A percentile compares a stretch with the other conserved stretches of the same genome.
These are phyloP conservation scores for Neurospora sp. DNA, from an alignment of 495 filamentous ascomycete genomes.

Conservation along the genomic window DNA sequence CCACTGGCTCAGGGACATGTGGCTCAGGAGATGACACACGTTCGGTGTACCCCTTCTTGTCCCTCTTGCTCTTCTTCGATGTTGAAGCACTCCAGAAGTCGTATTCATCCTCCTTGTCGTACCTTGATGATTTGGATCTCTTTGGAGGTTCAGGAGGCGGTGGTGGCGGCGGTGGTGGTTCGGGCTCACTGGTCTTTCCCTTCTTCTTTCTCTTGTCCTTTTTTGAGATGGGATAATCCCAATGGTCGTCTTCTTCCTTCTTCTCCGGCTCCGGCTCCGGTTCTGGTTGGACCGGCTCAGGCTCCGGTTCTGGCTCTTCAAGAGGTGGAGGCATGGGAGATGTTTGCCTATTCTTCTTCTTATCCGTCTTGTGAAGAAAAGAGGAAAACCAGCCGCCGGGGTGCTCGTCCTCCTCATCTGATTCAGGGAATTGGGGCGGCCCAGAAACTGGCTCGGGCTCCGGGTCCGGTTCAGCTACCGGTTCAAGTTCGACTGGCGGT, in stretches of 20 bases:
- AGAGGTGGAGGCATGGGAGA: neutral
- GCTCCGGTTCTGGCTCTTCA: conserved; percentile 6
- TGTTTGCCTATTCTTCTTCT: conserved; percentile 20
- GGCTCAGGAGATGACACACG: conserved; percentile 5
- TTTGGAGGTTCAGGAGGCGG: conserved; percentile 2
- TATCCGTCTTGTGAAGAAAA: conserved; percentile 15
- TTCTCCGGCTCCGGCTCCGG: conserved; percentile 24
- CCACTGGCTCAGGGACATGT: neutral
- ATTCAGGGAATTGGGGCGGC: neutral
- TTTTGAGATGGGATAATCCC: conserved; percentile 10
- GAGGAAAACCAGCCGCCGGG: conserved; percentile 8
- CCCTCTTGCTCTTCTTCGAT: conserved; percentile 10
- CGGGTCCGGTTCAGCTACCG: conserved; percentile 15
- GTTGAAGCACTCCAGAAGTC: conserved; percentile 4
- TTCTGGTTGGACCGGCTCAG: conserved; percentile 8
- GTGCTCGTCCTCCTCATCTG: conserved; percentile 1
- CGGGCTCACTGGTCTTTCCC: conserved; percentile 9
- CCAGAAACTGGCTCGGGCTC: conserved; percentile 11
- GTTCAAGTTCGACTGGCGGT: conserved; percentile 14
- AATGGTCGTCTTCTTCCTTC: conserved; percentile 14
- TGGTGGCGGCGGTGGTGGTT: conserved; percentile 4
- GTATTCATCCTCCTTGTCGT: neutral
- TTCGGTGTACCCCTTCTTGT: conserved; percentile 2
- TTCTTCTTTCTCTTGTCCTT: conserved; percentile 28
- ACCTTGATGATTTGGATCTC: neutral